These are phyloP conservation scores for Cicer chorassanicum DNA, from an alignment of 306 rosid species.

Conservation along the genomic window DNA sequence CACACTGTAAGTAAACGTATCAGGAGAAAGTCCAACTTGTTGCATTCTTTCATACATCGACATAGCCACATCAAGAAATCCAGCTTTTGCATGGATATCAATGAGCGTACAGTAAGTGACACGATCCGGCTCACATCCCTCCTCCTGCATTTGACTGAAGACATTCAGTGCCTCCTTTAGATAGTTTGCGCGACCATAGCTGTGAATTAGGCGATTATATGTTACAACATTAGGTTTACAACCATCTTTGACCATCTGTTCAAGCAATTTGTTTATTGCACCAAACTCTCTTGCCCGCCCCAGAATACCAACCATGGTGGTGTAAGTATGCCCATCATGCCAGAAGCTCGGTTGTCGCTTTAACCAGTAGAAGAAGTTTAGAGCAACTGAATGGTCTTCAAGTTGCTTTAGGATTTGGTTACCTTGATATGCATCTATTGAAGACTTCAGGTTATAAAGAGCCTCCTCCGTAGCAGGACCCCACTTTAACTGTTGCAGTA, in stretches of 20 bases:
- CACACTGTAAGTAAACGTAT: constrained; percentile 96
- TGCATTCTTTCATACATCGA: constrained; percentile 85
- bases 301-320: constrained; percentile 94
- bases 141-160: constrained; percentile 82
- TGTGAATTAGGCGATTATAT: constrained; percentile 86
- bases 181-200: constrained; percentile 94
- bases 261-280: constrained; percentile 66
- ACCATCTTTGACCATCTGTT: constrained; percentile 89
- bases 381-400: constrained; percentile 77
- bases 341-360: constrained; percentile 70
- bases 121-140: constrained; percentile 83
- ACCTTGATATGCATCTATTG: constrained; percentile 82
- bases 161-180: constrained; percentile 77
- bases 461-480: constrained; percentile 77
- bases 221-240: constrained; percentile 93
- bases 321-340: constrained; percentile 91
- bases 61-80: constrained; percentile 86
- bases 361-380: constrained; percentile 81
- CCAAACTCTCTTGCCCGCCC: constrained; percentile 92
- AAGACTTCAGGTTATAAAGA: constrained; percentile 61
- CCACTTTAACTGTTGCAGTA: constrained; percentile 70
- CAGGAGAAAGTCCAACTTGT: constrained; percentile 85
- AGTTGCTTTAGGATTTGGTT: constrained; percentile 89
- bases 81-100: constrained; percentile 95
- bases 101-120: constrained; percentile 95